phyloP scores from a whole-genome alignment of 257 asterid genomes.

The Prunella vulgaris region DNA sequence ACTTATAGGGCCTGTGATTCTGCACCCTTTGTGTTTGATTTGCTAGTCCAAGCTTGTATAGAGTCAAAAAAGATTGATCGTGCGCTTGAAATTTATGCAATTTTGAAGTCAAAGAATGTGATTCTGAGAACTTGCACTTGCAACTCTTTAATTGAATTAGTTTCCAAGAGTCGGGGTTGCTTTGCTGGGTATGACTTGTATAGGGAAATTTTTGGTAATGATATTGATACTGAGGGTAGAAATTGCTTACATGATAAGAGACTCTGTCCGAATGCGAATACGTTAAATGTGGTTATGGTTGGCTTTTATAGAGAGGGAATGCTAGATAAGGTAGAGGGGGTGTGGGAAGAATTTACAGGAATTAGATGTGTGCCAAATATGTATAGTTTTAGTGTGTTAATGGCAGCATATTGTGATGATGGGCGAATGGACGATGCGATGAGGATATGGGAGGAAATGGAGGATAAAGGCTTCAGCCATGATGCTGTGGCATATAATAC shows the following conservation, averaged over 20 bases:
- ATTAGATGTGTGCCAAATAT: slow-evolving; percentile 48
- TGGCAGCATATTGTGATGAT: slow-evolving; percentile 54
- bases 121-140: slow-evolving; percentile 41
- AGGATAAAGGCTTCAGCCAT: slow-evolving; percentile 33
- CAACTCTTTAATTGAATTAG: slow-evolving; percentile 64
- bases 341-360: slow-evolving; percentile 60
- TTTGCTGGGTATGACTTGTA: slow-evolving; percentile 61
- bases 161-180: slow-evolving; percentile 52
- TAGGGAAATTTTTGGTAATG: slow-evolving; percentile 37
- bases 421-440: slow-evolving; percentile 52
- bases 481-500: slow-evolving; percentile 65
- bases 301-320: slow-evolving; percentile 70
- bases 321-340: slow-evolving; percentile 58
- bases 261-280: slow-evolving; percentile 34
- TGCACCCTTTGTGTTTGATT: slow-evolving; percentile 86
- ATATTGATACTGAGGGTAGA: too few relatives aligned
- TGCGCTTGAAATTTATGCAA: slow-evolving; percentile 43
- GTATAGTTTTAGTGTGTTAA: slow-evolving; percentile 53
- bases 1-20: slow-evolving; percentile 73
- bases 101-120: slow-evolving; percentile 52
- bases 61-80: slow-evolving; percentile 63
- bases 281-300: slow-evolving; percentile 60
- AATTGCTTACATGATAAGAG: slow-evolving; percentile 17
- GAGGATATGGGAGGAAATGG: slow-evolving; percentile 62
- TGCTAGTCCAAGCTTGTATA: slow-evolving; percentile 59